Percentiles rank a stretch among this genome's conserved stretches.
phyloP scores from a whole-genome alignment of 768 basidiomycete genomes.

The Baorangia bicolor region DNA sequence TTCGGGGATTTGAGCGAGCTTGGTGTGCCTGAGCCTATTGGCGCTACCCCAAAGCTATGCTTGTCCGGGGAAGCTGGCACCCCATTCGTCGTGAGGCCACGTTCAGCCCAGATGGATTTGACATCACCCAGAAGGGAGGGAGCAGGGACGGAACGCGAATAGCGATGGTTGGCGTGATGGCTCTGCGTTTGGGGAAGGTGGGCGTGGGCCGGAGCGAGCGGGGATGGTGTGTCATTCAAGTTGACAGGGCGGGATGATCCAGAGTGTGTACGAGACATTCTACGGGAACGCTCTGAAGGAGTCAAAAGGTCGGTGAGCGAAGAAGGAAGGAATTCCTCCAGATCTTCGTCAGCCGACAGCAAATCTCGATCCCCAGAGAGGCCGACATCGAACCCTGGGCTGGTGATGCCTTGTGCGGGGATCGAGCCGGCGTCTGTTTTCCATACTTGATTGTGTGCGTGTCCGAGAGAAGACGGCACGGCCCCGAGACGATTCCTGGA shows the following conservation, averaged over 20 bases:
- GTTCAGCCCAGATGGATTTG: conserved; percentile 79
- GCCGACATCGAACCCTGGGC: conserved; percentile 16
- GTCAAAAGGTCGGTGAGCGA: conserved; percentile 88
- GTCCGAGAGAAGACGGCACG: conserved; percentile 63
- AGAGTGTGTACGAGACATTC: conserved; percentile 76
- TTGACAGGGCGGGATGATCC: conserved; percentile 32
- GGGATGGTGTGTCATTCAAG: conserved; percentile 21
- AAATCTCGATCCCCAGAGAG: conserved; percentile 45
- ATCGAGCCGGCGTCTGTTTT: conserved; percentile 26
- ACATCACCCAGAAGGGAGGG: conserved; percentile 73
- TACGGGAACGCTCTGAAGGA: conserved; percentile 77
- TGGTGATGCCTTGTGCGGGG: conserved; percentile 16
- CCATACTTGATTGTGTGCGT: conserved; percentile 27
- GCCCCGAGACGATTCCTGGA: conserved; percentile 34
- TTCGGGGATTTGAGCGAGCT: conserved; percentile 51
- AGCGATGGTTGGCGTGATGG: conserved; percentile 51
- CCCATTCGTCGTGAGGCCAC: conserved; percentile 32
- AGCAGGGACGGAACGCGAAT: conserved; percentile 81
- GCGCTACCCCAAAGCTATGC: conserved; percentile 20
- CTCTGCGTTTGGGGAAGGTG: conserved; percentile 18
- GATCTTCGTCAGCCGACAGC: conserved; percentile 54
- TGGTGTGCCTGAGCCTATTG: conserved; percentile 43
- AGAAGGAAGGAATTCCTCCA: conserved; percentile 88
- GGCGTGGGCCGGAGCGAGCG: conserved; percentile 9
- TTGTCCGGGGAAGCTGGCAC: conserved; percentile 40